phyloP scores from a whole-genome alignment of 495 filamentous ascomycete species.

The Penicillium herquei region DNA sequence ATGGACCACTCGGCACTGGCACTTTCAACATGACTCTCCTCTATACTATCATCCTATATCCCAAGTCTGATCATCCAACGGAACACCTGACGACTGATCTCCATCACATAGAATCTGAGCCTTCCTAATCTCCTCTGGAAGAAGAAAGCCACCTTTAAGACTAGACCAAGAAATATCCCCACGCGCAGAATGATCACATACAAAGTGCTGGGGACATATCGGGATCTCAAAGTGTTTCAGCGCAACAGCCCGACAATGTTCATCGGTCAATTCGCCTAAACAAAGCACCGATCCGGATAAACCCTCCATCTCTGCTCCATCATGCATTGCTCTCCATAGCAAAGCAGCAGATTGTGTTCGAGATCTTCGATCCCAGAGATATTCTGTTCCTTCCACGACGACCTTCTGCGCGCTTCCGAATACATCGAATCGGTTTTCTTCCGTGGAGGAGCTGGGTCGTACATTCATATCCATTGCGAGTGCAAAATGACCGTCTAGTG shows the following conservation, averaged over 20 bases:
- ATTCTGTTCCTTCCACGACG: slow-evolving; percentile 16
- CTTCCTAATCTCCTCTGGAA: slow-evolving; percentile 12
- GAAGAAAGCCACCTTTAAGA: slow-evolving; percentile 15
- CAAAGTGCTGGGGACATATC: slow-evolving; percentile 9
- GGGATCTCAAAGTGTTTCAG: slow-evolving; percentile 18
- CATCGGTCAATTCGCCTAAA: slow-evolving; percentile 11
- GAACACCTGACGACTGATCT: background rate
- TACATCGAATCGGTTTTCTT: slow-evolving; percentile 1
- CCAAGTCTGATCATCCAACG: slow-evolving; percentile 5
- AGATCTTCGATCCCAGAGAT: slow-evolving; percentile 15
- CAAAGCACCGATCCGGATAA: slow-evolving; percentile 14
- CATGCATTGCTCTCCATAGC: slow-evolving; percentile 17
- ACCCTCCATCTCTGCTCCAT: slow-evolving; percentile 14
- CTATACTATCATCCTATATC: slow-evolving; percentile 7
- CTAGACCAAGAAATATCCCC: slow-evolving; percentile 11
- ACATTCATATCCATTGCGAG: slow-evolving; percentile 15
- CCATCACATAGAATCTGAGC: slow-evolving; percentile 14
- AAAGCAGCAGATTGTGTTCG: slow-evolving; percentile 14
- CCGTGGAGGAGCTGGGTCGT: background rate
- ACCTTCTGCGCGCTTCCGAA: slow-evolving; percentile 15
- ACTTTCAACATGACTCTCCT: background rate
- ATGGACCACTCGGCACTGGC: no score
- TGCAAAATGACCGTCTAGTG: slow-evolving; percentile 10
- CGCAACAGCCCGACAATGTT: slow-evolving; percentile 11
- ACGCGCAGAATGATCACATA: background rate